Base-by-base conservation (phyloP, 1,284 basidiomycete species). In the Ustilago bromivora region DNA sequence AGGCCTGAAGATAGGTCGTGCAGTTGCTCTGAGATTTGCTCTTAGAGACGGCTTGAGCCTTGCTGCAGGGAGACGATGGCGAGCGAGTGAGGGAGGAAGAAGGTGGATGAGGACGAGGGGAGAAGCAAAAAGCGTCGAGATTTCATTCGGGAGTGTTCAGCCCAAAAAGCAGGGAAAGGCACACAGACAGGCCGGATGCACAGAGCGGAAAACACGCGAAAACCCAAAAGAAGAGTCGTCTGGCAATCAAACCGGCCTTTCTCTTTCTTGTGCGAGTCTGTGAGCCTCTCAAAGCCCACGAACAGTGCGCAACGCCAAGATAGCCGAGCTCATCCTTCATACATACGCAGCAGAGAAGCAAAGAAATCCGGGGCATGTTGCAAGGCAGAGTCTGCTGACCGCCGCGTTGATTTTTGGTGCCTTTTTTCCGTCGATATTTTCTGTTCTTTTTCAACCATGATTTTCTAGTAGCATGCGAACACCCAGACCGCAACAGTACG, bases 241-340 rank as follows among this genome's bases (percentile, higher is more conserved):
- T 55, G 61, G 61, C 52, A 46, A 62, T 40, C 49, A 61, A 28
- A 61, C 59, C 59, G 51, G 35, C 58, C 31, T 28, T 55, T 12
- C 32, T 40, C 36, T 38, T 49, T 49, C 46, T 23, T 49, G 46
- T 46, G n/a, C 11, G 5, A 46, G 19, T 17, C 43, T 19, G 19
- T 8, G 43, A 46, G n/a, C 6, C 40, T 28, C 23, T 28, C 23
- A 28, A 28, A 28, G 23, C 23, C 23, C 23, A 3, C 0, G 23
- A 28, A 28, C 23, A 28, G 23, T 28, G 23, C 23, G 23, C 23
- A 28, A 41, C 12, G 40, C 40, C 40, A 41, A 12, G 40, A 41
- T 12, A 23, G 43, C 43, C 43, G 19, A 23, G n/a, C n/a, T n/a
- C 43, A 46, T 41, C 9, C 9, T 15, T 28, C 23, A 15, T 17